phyloP scores from a whole-genome alignment of 345 rosid genomes.

The Melaleuca quinquenervia region DNA sequence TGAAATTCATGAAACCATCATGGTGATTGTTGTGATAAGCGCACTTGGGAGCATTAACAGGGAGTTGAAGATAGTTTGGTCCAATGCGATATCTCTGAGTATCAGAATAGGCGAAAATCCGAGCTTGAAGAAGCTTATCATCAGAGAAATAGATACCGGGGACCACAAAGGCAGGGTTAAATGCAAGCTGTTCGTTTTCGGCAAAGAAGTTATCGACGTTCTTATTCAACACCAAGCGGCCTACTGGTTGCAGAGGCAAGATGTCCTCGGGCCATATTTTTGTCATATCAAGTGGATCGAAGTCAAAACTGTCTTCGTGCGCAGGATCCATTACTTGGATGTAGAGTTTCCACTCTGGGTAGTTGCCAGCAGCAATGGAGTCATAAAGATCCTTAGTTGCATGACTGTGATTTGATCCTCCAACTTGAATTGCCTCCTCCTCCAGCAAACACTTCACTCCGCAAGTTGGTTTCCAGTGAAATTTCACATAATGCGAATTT shows the following conservation, averaged over 20 bases:
- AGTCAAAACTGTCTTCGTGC: slow-evolving; percentile 67
- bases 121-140: slow-evolving; percentile 82
- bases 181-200: slow-evolving; percentile 92
- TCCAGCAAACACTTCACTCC: slow-evolving; percentile 73
- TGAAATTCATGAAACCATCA: slow-evolving; percentile 87
- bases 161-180: slow-evolving; percentile 86
- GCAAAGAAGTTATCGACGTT: slow-evolving; percentile 93
- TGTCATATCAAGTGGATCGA: slow-evolving; percentile 95
- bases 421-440: slow-evolving; percentile 80
- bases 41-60: slow-evolving; percentile 92
- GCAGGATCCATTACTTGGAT: slow-evolving; percentile 84
- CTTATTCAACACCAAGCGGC: slow-evolving; percentile 91
- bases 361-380: slow-evolving; percentile 87
- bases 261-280: slow-evolving; percentile 98
- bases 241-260: slow-evolving; percentile 93
- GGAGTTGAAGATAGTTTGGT: slow-evolving; percentile 93
- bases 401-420: slow-evolving; percentile 96
- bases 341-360: slow-evolving; percentile 86
- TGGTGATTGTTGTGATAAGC: slow-evolving; percentile 93
- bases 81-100: slow-evolving; percentile 99
- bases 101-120: slow-evolving; percentile 82
- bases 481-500: slow-evolving; percentile 73
- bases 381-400: slow-evolving; percentile 91
- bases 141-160: slow-evolving; percentile 87
- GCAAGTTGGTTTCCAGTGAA: slow-evolving; percentile 98